Evolutionary conservation across 1,284 basidiomycete genomes (phyloP).

Genomic region (Ceratobasidium sp.): DNA sequence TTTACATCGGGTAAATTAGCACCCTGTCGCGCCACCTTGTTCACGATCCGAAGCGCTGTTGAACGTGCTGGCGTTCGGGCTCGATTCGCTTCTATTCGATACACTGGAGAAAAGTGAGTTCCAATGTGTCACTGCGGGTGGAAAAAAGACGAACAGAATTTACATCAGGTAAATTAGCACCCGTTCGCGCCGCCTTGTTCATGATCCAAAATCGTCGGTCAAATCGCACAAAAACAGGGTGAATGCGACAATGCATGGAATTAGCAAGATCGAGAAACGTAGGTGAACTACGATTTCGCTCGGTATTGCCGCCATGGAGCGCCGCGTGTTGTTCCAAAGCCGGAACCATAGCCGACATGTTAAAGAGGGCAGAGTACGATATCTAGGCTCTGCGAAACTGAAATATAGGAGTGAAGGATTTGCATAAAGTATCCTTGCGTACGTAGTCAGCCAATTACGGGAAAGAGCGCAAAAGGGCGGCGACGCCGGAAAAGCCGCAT

Average conservation of each 20-base stretch:
- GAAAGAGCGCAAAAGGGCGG: neutral
- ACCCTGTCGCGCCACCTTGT: conserved; percentile 81
- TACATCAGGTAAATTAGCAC: conserved; percentile 84
- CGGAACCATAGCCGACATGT: conserved; percentile 29
- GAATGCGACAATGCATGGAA: conserved; percentile 70
- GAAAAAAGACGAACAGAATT: conserved; percentile 71
- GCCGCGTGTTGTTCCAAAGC: conserved; percentile 35
- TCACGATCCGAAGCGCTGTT: conserved; percentile 69
- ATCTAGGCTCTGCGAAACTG: neutral
- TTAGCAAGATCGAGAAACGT: conserved; percentile 91
- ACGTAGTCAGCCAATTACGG: neutral
- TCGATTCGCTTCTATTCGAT: conserved; percentile 91
- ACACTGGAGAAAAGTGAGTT: conserved; percentile 65
- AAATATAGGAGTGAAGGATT: conserved; percentile 12
- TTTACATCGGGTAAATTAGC: conserved; percentile 85
- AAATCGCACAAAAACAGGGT: conserved; percentile 51
- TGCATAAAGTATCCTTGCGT: conserved; percentile 31
- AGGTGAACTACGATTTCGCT: conserved; percentile 84
- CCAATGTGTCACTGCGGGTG: neutral
- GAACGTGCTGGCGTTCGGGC: conserved; percentile 84
- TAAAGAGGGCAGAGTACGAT: neutral
- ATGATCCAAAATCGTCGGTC: conserved; percentile 28
- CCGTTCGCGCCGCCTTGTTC: conserved; percentile 79
- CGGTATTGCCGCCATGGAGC: conserved; percentile 56
- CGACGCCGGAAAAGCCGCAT: conserved; percentile 5